phyloP scores from a whole-genome alignment of 78 protist genomes.

The Dictyostelium capitatum region DNA sequence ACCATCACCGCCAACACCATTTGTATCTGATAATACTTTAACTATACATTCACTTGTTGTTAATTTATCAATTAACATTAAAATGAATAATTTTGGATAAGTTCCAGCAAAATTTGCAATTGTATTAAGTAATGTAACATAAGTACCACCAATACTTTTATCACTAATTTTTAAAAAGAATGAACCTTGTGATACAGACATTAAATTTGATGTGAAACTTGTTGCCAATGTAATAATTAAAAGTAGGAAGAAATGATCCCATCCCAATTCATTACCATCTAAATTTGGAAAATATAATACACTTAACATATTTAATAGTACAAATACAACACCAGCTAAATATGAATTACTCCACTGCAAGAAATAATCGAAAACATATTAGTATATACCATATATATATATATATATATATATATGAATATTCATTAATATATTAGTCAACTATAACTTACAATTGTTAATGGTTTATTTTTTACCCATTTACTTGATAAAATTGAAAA shows the following conservation, averaged over 20 bases:
- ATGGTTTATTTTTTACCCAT: conserved; percentile 48
- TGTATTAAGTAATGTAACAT: conserved; percentile 84
- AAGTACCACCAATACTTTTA: conserved; percentile 84
- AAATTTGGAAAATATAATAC: conserved; percentile 14
- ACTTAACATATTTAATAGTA: conserved; percentile 46
- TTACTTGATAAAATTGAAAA: conserved; percentile 45
- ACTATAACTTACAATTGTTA: conserved; percentile 32
- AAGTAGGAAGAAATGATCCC: conserved; percentile 36
- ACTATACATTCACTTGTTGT: conserved; percentile 35
- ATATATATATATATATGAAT: neutral
- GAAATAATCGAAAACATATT: neutral
- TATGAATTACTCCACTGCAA: conserved; percentile 44
- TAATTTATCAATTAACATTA: conserved; percentile 35
- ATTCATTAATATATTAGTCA: neutral
- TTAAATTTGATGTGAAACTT: neutral
- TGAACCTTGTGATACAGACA: conserved; percentile 49
- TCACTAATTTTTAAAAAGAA: conserved; percentile 84
- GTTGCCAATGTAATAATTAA: neutral
- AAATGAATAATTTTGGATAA: conserved; percentile 78
- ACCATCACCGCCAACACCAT: neutral
- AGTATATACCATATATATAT: too few species aligned
- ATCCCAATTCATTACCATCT: neutral
- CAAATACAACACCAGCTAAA: conserved; percentile 28
- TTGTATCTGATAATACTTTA: neutral
- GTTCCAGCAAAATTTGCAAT: conserved; percentile 82